phyloP scores from a whole-genome alignment of 2,329 filamentous ascomycete species.

The Fusarium chuoi region DNA sequence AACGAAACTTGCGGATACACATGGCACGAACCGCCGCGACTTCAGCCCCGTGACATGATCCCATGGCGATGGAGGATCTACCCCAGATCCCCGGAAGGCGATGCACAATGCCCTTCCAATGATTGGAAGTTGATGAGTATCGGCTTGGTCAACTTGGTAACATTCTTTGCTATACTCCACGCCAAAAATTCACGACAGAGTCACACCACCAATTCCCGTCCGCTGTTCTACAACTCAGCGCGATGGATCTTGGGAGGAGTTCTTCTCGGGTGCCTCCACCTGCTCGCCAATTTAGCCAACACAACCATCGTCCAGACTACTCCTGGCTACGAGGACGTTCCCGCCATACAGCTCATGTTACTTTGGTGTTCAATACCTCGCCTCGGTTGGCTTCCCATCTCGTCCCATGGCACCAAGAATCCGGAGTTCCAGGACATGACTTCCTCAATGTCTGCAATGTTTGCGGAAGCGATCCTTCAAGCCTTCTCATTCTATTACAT shows the following conservation, averaged over 20 bases:
- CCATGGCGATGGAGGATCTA: slow-evolving; percentile 27
- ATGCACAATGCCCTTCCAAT: not conserved
- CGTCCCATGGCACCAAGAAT: not conserved
- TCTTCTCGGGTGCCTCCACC: not conserved
- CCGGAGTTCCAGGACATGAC: not conserved
- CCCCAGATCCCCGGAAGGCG: rapidly evolving
- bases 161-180: not conserved
- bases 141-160: not conserved
- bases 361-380: slow-evolving; percentile 20
- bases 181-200: not conserved
- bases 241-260: slow-evolving; percentile 4
- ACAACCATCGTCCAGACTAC: not conserved
- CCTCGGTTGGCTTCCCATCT: slow-evolving; percentile 2
- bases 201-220: rapidly evolving
- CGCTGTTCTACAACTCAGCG: not conserved
- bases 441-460: not conserved
- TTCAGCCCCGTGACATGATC: slow-evolving; percentile 7
- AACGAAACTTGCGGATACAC: slow-evolving; percentile 13
- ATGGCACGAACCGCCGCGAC: not conserved
- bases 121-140: slow-evolving; percentile 4
- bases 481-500: not conserved
- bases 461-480: slow-evolving; percentile 6
- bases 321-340: not conserved
- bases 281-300: not conserved
- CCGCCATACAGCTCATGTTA: not conserved